Evolutionary conservation across 352 stramenopile species (phyloP).

Genomic region (Vaucheria bursata): DNA sequence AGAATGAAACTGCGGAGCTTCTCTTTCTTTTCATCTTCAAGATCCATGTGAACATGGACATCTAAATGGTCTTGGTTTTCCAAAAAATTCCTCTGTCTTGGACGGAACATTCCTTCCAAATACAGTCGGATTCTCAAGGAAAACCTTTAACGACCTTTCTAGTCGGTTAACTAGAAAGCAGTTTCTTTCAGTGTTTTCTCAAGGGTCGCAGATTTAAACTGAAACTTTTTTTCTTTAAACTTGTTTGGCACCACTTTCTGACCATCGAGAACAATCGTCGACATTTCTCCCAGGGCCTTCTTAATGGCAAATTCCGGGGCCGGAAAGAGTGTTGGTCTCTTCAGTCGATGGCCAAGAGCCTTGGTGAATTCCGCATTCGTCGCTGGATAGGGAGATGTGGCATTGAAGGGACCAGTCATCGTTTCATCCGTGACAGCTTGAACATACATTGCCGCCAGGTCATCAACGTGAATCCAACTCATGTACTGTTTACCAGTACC

Average conservation of each 20-base stretch:
- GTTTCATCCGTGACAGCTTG: neutral
- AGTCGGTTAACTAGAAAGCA: too few relatives aligned
- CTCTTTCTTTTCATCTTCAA: too few relatives aligned
- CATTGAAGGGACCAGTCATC: neutral
- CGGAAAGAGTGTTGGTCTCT: neutral
- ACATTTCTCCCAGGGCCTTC: neutral
- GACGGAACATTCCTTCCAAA: too few relatives aligned
- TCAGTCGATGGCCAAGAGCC: neutral
- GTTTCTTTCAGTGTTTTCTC: conserved; percentile 1
- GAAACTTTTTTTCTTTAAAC: neutral
- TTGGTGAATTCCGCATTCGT: neutral
- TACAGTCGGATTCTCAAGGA: too few relatives aligned
- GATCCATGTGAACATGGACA: too few relatives aligned
- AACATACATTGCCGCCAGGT: neutral
- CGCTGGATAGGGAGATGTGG: neutral
- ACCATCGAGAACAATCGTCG: neutral
- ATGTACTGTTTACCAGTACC: neutral
- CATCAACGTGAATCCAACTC: neutral
- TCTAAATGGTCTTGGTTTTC: too few relatives aligned
- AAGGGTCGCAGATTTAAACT: neutral
- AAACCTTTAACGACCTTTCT: too few relatives aligned
- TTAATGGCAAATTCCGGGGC: neutral
- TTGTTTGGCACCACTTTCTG: neutral
- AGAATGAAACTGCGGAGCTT: too few relatives aligned
- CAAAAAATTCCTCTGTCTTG: too few relatives aligned